phyloP scores from a whole-genome alignment of 768 basidiomycete species.

The Trametes cingulata region DNA sequence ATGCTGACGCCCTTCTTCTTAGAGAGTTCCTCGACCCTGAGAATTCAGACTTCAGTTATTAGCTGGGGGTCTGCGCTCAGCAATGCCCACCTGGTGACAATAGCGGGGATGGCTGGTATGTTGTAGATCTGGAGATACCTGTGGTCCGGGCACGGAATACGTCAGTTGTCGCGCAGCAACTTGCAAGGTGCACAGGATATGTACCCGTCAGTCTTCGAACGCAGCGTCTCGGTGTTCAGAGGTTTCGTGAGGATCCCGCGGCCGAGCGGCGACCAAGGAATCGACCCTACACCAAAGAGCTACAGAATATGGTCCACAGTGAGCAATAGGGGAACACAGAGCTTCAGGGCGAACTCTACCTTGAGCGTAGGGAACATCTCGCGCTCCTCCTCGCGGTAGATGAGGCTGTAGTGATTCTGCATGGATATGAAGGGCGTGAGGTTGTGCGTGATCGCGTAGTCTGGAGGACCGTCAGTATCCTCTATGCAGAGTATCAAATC shows the following conservation, averaged over 20 bases:
- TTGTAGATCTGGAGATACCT: background rate
- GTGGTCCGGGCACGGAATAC: too few relatives aligned
- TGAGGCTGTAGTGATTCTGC: conserved; percentile 59
- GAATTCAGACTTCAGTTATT: too few relatives aligned
- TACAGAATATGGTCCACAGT: background rate
- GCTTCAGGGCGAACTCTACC: too few relatives aligned
- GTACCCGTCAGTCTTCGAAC: conserved; percentile 28
- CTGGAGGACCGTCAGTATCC: conserved; percentile 24
- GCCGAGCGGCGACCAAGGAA: conserved; percentile 42
- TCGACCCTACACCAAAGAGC: conserved; percentile 33
- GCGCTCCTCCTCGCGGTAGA: conserved; percentile 63
- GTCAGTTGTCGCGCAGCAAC: background rate
- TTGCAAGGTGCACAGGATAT: background rate
- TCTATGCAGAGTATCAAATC: too few relatives aligned
- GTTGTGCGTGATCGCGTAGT: conserved; percentile 43
- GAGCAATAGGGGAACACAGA: too few relatives aligned
- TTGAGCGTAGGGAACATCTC: conserved; percentile 55
- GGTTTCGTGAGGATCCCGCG: conserved; percentile 36
- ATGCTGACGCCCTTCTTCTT: conserved; percentile 41
- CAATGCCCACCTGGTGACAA: conserved; percentile 36
- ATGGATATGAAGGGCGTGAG: conserved; percentile 60
- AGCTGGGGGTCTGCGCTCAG: background rate
- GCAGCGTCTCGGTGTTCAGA: conserved; percentile 23
- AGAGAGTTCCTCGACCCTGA: conserved; percentile 38
- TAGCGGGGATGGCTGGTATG: conserved; percentile 30